These are phyloP conservation scores for Apiotrichum laibachii DNA, from an alignment of 1,284 basidiomycete species.

Conservation along the genomic window DNA sequence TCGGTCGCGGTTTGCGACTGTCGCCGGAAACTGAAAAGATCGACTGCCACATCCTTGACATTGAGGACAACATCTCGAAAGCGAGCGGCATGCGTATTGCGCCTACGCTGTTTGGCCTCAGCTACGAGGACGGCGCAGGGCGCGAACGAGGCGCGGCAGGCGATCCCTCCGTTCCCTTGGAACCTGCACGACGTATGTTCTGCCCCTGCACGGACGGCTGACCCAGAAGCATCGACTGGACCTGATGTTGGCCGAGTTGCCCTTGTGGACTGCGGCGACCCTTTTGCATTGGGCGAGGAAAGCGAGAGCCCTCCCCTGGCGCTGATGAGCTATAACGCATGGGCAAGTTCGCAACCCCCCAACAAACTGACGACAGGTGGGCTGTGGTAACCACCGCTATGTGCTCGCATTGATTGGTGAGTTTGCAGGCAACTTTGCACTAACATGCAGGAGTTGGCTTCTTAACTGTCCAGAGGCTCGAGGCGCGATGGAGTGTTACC, in stretches of 20 bases:
- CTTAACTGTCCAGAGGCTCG: slow-evolving; percentile 62
- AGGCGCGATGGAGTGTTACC: slow-evolving; percentile 15
- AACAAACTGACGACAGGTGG: slow-evolving; percentile 70
- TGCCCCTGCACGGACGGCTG: no score
- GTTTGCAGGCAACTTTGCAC: slow-evolving; percentile 1
- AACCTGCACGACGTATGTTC: no score
- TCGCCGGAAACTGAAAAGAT: slow-evolving; percentile 76
- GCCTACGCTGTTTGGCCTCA: slow-evolving; percentile 83
- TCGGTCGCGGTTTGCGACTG: slow-evolving; percentile 75
- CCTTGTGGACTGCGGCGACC: slow-evolving; percentile 8
- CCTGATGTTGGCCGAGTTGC: neutral
- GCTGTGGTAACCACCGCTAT: slow-evolving; percentile 70
- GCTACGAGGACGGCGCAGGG: slow-evolving; percentile 63
- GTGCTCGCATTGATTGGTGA: slow-evolving; percentile 71
- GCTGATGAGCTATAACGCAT: slow-evolving; percentile 57
- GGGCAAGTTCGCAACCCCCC: slow-evolving; percentile 27
- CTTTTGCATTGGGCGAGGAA: slow-evolving; percentile 24
- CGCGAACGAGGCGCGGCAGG: neutral
- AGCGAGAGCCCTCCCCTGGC: slow-evolving; percentile 28
- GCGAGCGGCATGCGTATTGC: slow-evolving; percentile 71
- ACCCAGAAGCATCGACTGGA: neutral
- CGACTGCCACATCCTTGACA: slow-evolving; percentile 87
- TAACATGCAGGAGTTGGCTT: slow-evolving; percentile 58
- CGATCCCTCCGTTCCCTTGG: neutral
- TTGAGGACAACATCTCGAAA: slow-evolving; percentile 75